Evolutionary conservation across 129 eudicot genomes (phyloP), one percentile per base, ranked within the genome.

Genomic region (Flaveria brownii): DNA sequence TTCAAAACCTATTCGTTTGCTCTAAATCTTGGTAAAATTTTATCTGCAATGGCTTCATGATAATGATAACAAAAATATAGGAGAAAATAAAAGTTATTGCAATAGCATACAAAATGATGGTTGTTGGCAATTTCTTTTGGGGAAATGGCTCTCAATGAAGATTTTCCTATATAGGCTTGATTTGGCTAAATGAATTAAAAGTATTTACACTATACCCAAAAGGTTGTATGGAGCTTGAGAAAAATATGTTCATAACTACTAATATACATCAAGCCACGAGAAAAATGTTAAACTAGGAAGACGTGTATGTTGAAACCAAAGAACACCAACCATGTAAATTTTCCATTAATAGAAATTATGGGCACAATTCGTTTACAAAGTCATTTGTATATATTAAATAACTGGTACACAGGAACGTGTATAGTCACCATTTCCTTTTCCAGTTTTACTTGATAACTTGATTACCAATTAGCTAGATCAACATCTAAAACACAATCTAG

Each of bases 151-250:
- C 74, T 70, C 45, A 49, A 14, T 42, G 6, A 47, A 13, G 47
- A 5, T 10, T 30, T 64, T 64, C 47, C 49, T 64, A 12, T 72
- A 18, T 18, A 72, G 33, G 67, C 68, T 41, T 57, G 26, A 59
- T 51, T 41, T 73, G 23, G 23, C 55, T 73, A 46, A 41, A 73
- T 17, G 4, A 39, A 39, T 39, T 15, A 7, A 33, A 73, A 46
- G 13, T 16, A 4, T n/a, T 46, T 13, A 74, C 18, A 3, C 25
- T 2, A 12, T 12, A 22, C 46, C n/a, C 39, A 22, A 23, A 23
- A 16, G n/a, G 36, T 30, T 30, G 36, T 4, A 4, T 30, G 36
- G 5, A 30, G 36, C 36, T 30, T 30, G 36, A 30, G 36, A 30
- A 9, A 64, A 64, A 30, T 6, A 66, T 10, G 25, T 18, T 6